Conservation (phyloP, 352 stramenopile species). For the Phytophthora ramorum region DNA sequence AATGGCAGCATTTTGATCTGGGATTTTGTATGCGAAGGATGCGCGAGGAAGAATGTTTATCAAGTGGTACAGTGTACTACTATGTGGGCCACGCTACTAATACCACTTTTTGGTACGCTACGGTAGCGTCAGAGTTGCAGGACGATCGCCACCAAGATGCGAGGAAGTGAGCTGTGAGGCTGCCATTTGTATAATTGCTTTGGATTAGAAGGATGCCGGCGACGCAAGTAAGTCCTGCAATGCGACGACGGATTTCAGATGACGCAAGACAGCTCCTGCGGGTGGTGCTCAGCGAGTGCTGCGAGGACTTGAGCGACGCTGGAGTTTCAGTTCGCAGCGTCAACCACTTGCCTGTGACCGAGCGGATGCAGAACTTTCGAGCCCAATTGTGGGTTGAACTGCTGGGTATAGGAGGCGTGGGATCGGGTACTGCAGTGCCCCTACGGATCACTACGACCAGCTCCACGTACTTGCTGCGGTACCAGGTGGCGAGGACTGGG, state of each 20-base stretch:
- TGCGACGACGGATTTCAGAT: conserved; percentile 65
- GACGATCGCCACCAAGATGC: conserved; percentile 3
- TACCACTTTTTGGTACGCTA: too few relatives aligned
- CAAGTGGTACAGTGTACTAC: neutral
- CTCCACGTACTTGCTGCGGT: conserved; percentile 51
- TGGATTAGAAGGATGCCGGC: conserved; percentile 42
- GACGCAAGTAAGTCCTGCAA: conserved; percentile 52
- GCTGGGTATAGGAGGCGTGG: conserved; percentile 3
- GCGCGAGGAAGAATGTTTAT: neutral
- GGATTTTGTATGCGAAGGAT: conserved; percentile 18
- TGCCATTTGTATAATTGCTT: neutral
- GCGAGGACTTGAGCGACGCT: neutral
- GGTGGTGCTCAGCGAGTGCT: conserved; percentile 32
- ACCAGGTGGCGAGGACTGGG: conserved; percentile 43
- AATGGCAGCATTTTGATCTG: neutral
- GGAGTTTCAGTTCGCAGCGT: neutral
- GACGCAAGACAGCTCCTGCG: conserved; percentile 63
- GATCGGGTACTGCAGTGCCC: conserved; percentile 8
- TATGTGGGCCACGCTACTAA: too few relatives aligned
- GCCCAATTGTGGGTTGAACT: conserved; percentile 49
- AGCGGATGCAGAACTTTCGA: conserved; percentile 59
- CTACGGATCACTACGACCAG: conserved; percentile 45
- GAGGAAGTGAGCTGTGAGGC: conserved; percentile 1
- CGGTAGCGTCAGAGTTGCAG: neutral
- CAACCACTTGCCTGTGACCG: conserved; percentile 34